Evolutionary conservation across 345 rosid species (phyloP).

Genomic region (Noccaea caerulescens): DNA sequence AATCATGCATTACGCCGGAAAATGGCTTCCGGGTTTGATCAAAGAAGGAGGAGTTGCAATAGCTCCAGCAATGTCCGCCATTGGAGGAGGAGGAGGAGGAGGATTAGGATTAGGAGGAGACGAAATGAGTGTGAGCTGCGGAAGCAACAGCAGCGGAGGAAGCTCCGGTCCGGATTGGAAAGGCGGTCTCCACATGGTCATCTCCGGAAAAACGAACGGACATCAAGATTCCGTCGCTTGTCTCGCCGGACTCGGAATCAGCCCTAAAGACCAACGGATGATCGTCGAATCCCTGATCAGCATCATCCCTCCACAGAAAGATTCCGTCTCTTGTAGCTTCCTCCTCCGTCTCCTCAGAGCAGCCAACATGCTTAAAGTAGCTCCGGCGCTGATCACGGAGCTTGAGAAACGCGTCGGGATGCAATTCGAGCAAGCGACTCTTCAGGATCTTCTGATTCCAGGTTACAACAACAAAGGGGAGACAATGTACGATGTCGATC

Average conservation of each 20-base stretch:
- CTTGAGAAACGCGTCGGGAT: constrained; percentile 94
- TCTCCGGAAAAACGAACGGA: constrained; percentile 65
- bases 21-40: constrained; percentile 86
- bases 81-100: constrained; percentile 43
- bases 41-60: constrained; percentile 52
- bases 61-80: constrained; percentile 37
- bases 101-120: constrained; percentile 50
- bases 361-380: constrained; percentile 88
- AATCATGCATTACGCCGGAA: constrained; percentile 78
- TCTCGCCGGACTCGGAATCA: constrained; percentile 45
- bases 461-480: constrained; percentile 62
- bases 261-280: constrained; percentile 80
- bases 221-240: constrained; percentile 42
- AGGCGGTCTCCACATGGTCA: constrained; percentile 88
- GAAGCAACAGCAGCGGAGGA: constrained; percentile 53
- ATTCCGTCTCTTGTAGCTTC: constrained; percentile 84
- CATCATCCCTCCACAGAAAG: constrained; percentile 90
- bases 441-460: constrained; percentile 86
- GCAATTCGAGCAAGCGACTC: constrained; percentile 93
- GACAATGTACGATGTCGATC: constrained; percentile 87
- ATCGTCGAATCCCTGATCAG: constrained; percentile 88
- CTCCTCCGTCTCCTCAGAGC: constrained; percentile 77
- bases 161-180: constrained; percentile 70
- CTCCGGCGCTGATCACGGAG: constrained; percentile 87
- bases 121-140: constrained; percentile 65